Base-by-base conservation (phyloP, 2,329 filamentous ascomycete genomes). In the Aspergillus pseudoglaucus region DNA sequence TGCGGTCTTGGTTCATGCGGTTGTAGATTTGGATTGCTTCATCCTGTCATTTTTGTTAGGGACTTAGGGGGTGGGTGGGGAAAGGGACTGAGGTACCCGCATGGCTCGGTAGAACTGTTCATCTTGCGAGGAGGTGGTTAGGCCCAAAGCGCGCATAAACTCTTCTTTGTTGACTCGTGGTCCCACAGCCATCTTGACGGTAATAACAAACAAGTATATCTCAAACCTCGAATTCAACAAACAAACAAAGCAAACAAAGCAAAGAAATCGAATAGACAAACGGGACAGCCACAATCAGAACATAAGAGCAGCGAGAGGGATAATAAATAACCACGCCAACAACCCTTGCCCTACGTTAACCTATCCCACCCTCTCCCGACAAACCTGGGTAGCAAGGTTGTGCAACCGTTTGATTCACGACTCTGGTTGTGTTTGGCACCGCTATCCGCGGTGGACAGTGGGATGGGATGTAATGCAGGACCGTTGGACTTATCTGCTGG, bases 81-180 rank as follows among this genome's bases (percentile, higher is more conserved):
- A 3, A 39, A 12, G 17, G 37, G 17, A 10, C 17, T 20, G 18
- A 62, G 66, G 50, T 64, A 73, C 71, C 57, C 70, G 63, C 71
- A 74, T 73, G 39, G 69, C 69, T 46, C 68, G 63, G 52, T 74
- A 74, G 42, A 62, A 66, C 49, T 68, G 68, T 49, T 74, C 71
- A 58, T 72, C 66, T 47, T 70, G 67, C 18, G 68, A 63, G 51
- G 72, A 66, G 4, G 69, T 60, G 44, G 65, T 66, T 10, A 74
- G 59, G 32, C 66, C 67, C 40, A 74, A 55, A 18, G 71, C 71
- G 18, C 62, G 64, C 69, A 74, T 72, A 55, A 74, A 74, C 50
- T 74, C 71, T 45, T 73, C 70, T 51, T 74, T 74, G 20, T 70
- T 68, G 35, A 66, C 70, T 44, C 70, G 67, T 39, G 70, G 70